Percentiles rank a stretch among this genome's conserved stretches.
These are phyloP conservation scores for Pugionium cornutum DNA, from an alignment of 345 rosid species.

Conservation along the genomic window DNA sequence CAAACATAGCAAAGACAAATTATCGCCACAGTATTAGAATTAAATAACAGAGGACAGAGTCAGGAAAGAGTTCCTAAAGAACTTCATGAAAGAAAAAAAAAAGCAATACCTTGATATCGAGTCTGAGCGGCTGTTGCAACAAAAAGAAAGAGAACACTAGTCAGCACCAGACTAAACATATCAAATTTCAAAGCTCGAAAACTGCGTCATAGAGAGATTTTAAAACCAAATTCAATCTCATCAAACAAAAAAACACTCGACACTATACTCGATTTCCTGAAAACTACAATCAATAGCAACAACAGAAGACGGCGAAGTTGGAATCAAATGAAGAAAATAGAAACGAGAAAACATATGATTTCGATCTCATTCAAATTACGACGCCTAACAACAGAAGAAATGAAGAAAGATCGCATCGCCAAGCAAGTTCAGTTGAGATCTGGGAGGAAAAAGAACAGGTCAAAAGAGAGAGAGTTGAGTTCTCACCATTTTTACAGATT, in stretches of 20 bases:
- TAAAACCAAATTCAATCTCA: slow-evolving; percentile 13
- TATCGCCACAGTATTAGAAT: slow-evolving; percentile 17
- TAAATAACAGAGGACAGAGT: not conserved
- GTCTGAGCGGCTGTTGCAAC: slow-evolving; percentile 51
- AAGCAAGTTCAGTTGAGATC: slow-evolving; percentile 33
- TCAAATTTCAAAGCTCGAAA: not conserved
- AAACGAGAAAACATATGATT: not conserved
- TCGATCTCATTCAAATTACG: slow-evolving; percentile 18
- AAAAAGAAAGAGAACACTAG: slow-evolving; percentile 15
- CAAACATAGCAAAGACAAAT: slow-evolving; percentile 24
- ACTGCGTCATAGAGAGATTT: not conserved
- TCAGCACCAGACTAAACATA: slow-evolving; percentile 28
- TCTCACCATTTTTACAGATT: slow-evolving; percentile 37
- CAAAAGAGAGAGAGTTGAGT: not conserved
- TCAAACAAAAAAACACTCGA: slow-evolving; percentile 20
- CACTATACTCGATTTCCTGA: slow-evolving; percentile 24
- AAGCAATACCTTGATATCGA: slow-evolving; percentile 48
- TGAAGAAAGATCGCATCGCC: slow-evolving; percentile 18
- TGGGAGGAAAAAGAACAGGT: not conserved
- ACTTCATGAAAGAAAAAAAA: not conserved
- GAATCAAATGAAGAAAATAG: not conserved
- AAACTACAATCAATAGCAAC: slow-evolving; percentile 9
- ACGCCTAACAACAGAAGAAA: not conserved
- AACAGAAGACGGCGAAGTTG: not conserved
- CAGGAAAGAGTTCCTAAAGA: not conserved